Percentiles rank a stretch among this genome's conserved stretches.
phyloP scores from a whole-genome alignment of 176 grass and related monocot species.

The Saccharum spontaneum region DNA sequence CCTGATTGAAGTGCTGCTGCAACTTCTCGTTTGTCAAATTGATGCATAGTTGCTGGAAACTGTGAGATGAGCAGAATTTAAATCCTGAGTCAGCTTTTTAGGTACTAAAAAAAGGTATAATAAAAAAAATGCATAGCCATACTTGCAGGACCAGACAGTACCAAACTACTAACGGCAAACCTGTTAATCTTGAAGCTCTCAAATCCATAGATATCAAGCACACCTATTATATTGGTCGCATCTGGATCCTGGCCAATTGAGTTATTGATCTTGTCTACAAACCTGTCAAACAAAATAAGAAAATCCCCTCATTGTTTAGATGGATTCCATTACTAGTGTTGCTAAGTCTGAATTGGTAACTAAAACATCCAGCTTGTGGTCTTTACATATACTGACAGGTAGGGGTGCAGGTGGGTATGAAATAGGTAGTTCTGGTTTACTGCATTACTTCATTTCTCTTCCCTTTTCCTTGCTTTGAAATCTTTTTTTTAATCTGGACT shows the following conservation, averaged over 20 bases:
- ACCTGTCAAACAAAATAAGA: slow-evolving; percentile 54
- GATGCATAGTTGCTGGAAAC: slow-evolving; percentile 93
- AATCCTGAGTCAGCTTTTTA: not conserved
- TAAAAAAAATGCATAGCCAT: not conserved
- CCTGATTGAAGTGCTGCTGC: slow-evolving; percentile 95
- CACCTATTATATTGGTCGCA: no score
- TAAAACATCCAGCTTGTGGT: not conserved
- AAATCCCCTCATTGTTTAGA: slow-evolving; percentile 19
- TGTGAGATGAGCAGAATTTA: slow-evolving; percentile 44
- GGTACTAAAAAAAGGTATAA: not conserved
- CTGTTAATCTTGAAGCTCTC: slow-evolving; percentile 95
- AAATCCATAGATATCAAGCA: no score
- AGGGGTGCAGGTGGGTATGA: not conserved
- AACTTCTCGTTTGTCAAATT: slow-evolving; percentile 97
- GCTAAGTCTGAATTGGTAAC: not conserved
- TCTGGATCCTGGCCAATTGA: no score
- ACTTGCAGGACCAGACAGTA: slow-evolving; percentile 24
- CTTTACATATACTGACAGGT: not conserved
- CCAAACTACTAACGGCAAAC: slow-evolving; percentile 36
- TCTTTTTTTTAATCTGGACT: no score
- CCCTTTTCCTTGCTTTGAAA: not conserved
- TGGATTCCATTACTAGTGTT: not conserved
- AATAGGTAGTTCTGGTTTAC: not conserved
- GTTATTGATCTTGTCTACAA: slow-evolving; percentile 98
- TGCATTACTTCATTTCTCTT: not conserved